Evolutionary conservation across 1,139 yeast species (phyloP), one percentile per base, ranked within the genome.

Genomic region (Maudiozyma humilis): DNA sequence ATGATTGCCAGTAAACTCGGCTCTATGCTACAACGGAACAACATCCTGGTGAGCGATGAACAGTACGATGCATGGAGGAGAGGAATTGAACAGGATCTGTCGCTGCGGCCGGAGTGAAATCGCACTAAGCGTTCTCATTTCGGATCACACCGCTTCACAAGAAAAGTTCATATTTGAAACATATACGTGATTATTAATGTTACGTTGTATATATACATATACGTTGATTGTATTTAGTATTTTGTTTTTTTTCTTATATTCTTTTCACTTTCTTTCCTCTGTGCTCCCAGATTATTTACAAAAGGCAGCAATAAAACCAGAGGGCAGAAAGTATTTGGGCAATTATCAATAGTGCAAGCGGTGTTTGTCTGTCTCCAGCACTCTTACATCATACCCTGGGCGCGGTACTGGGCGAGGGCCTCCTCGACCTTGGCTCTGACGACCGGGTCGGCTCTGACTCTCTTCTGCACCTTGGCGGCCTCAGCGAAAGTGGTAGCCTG

Each of bases 401-500:
- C 59, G 47, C 59, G 62, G 44, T 57, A 58, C 32, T 61, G 56
- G 39, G 66, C 67, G 52, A 71, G 50, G 37, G 73, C 57, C 56
- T 71, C 72, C 45, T 68, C 64, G 45, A 73, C 68, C 55, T 71
- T 72, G 15, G 63, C 58, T 48, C 66, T 66, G 48, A 82, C 72
- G 32, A 73, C 65, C 40, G 86, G 84, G 62, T 82, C 91, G 44
- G 73, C 67, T 65, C 75, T 80, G 55, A 84, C 76, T 63, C 78
- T 78, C 60, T 78, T 70, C 71, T 85, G 95, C 72, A 84, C 78
- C 66, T 82, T 82, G 43, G 88, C 79, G 50, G 96, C 96, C 68
- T 87, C 96, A 49, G 94, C 93, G 59, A 86, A 85, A 31, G 94
- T 82, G 51, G 88, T 81, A 45, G 96, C 94, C 70, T 88, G 96